Base-by-base conservation (phyloP, 257 asterid species). In the Henckelia pumila region DNA sequence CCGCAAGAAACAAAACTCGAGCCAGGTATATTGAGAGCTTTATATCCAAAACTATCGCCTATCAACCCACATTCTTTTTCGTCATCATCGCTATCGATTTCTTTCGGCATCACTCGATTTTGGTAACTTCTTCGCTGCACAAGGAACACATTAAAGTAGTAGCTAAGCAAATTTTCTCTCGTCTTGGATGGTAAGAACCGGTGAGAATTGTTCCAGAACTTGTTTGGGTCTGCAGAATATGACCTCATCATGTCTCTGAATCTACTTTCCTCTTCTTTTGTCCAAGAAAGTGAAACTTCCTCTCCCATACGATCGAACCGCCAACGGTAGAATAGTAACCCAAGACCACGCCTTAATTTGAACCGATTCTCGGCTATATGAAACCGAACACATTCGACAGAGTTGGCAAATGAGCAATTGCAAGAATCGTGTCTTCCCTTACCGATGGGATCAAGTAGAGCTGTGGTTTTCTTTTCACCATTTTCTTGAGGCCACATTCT, bases 241-340 rank as follows among this genome's bases (percentile, higher is more conserved):
- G 67, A 59, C 73, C 70, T 78, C 61, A 88, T 68, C 72, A 74
- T 74, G 60, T 74, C 80, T 77, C 85, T 86, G 81, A 88, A 91
- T 30, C 56, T 73, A 13, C 63, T 66, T 64, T 83, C 96, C 76
- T 88, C 93, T 62, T 83, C 84, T 57, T 59, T 63, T 8, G 86
- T 83, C 97, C 97, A 91, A 24, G 89, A 88, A 61, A 91, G 87
- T 0, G 95, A 88, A 72, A 88, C 88, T 77, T 91, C 97, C 83
- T 91, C 97, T 3, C 97, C 96, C 97, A 86, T 91, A 64, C 65
- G 80, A 73, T 86, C 19, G 71, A 91, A 86, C 61, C 79, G 75
- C 95, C 95, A 88, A 33, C 3, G 69, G 55, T 76, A 67, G 72
- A 88, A 91, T 20, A 78, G 64, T 0, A 7, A 21, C 32, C 93